Base-by-base conservation (phyloP, 2,329 filamentous ascomycete species). In the Claviceps capensis region DNA sequence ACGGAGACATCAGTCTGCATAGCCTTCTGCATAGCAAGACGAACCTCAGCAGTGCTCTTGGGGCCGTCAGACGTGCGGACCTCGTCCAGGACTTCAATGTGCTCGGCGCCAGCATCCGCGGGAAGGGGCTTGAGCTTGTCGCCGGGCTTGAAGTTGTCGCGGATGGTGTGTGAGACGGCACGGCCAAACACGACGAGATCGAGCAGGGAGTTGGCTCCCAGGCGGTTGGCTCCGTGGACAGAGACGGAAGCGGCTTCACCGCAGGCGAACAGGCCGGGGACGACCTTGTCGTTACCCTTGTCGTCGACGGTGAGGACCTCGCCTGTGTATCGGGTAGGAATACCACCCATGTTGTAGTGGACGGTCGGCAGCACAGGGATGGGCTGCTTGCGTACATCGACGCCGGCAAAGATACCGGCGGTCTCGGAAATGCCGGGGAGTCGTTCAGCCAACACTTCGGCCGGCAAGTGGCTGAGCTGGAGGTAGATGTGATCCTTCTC, bases 301-400 rank as follows among this genome's bases (percentile, higher is more conserved):
- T 86, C 84, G 61, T 96, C 88, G 50, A 95, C 76, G 17, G 88
- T 94, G 60, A 98, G 72, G 55, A 97, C 93, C 74, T 98, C 89
- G 70, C 93, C 91, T 56, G 88, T 96, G 79, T 95, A 97, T 65
- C 88, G 88, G 60, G 93, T 97, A 50, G 91, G 91, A 61, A 98
- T 96, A 79, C 93, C 91, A 72, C 91, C 91, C 93, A 97, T 98
- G 80, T 96, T 96, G 81, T 98, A 98, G 78, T 98, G 90, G 60
- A 96, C 91, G 45, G 91, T 97, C 53, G 91, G 91, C 57, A 97
- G 78, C 59, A 97, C 91, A 56, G 91, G 91, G 61, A 97, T 97
- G 59, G 91, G 91, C 73, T 96, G 87, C 77, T 95, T 96, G 66
- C 83, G 85, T 61, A 98, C 91, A 69, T 98, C 93, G 62, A 98